Evolutionary conservation across 2,329 filamentous ascomycete species (phyloP).

Genomic region (Sordariomycetes sp.): DNA sequence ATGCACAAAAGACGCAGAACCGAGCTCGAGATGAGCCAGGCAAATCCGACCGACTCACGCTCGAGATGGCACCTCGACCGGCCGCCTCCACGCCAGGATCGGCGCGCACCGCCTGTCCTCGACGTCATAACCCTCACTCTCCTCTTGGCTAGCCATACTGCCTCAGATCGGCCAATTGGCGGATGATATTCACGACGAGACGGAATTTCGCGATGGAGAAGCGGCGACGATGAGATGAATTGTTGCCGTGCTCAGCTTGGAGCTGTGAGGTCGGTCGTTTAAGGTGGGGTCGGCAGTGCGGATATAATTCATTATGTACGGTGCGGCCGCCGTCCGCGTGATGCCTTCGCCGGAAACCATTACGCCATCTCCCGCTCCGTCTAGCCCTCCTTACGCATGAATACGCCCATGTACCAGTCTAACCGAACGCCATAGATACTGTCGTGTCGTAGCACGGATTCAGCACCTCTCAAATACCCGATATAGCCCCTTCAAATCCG

Average conservation of each 20-base stretch:
- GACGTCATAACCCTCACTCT: neutral
- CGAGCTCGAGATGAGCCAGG: neutral
- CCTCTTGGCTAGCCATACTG: neutral
- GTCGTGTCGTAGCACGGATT: constrained; percentile 11
- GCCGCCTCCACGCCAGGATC: neutral
- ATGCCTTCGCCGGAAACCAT: neutral
- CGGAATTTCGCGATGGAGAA: neutral
- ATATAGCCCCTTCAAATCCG: constrained; percentile 86
- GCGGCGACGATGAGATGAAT: neutral
- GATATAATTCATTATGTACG: neutral
- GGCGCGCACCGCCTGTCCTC: neutral
- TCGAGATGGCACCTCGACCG: neutral
- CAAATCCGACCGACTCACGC: neutral
- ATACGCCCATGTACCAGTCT: neutral
- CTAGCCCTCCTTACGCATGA: neutral
- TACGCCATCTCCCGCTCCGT: neutral
- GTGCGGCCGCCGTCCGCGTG: neutral
- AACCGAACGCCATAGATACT: neutral
- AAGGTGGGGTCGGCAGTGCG: neutral
- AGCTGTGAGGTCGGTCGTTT: neutral
- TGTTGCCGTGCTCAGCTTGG: neutral
- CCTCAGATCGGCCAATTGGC: neutral
- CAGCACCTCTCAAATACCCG: constrained; percentile 90
- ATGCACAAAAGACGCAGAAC: neutral
- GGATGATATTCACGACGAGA: neutral